phyloP scores from a whole-genome alignment of 148 eudicot genomes.

The Rhododendron williamsianum region DNA sequence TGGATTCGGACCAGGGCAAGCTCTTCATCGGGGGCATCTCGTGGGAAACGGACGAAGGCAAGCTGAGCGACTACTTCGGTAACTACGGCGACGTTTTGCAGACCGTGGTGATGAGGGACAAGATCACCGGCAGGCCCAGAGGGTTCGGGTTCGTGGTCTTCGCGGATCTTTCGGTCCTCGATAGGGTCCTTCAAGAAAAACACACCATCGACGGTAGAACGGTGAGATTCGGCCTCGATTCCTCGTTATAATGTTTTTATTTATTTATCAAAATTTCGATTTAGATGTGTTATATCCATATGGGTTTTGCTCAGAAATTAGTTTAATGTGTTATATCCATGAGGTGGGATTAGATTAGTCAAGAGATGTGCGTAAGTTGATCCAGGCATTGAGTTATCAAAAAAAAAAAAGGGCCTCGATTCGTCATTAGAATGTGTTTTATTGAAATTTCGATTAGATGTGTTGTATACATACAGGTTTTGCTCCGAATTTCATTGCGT shows the following conservation, averaged over 20 bases:
- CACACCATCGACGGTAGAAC: constrained; percentile 75
- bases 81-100: constrained; percentile 71
- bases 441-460: not conserved
- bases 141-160: constrained; percentile 87
- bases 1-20: constrained; percentile 94
- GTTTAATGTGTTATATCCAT: not conserved
- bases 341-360: not conserved
- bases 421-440: not conserved
- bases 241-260: not conserved
- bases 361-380: too few relatives aligned
- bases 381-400: not conserved
- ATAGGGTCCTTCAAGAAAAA: constrained; percentile 63
- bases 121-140: constrained; percentile 61
- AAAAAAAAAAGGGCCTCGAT: too few relatives aligned
- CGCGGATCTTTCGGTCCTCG: constrained; percentile 67
- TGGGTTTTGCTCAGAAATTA: not conserved
- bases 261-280: not conserved
- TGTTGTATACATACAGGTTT: not conserved
- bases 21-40: constrained; percentile 87
- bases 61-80: constrained; percentile 64
- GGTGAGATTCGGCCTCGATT: constrained; percentile 26
- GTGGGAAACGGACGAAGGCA: constrained; percentile 81
- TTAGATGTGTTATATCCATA: not conserved
- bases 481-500: not conserved
- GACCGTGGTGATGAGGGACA: constrained; percentile 75